Evolutionary conservation across 2,329 filamentous ascomycete species (phyloP).

Genomic region (Massarina eburnea): DNA sequence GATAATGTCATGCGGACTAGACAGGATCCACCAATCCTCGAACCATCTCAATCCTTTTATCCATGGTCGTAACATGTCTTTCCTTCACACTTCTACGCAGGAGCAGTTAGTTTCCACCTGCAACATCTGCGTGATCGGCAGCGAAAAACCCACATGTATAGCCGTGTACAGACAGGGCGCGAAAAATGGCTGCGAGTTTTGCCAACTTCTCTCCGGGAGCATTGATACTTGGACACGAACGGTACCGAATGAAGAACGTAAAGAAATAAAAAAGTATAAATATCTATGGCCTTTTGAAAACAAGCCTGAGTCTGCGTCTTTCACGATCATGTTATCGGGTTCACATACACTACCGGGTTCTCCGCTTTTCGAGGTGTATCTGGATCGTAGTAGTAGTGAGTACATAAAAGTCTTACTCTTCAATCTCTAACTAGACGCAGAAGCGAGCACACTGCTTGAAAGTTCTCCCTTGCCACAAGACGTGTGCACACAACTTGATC

Average conservation of each 20-base stretch:
- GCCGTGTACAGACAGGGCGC: neutral
- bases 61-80: neutral
- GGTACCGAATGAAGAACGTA: neutral
- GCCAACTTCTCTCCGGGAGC: neutral
- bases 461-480: neutral
- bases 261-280: neutral
- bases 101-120: neutral
- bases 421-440: neutral
- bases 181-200: neutral
- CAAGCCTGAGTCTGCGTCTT: too few species aligned
- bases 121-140: neutral
- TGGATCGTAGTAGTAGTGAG: neutral
- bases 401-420: neutral
- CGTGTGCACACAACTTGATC: neutral
- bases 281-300: neutral
- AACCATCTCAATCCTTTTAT: neutral
- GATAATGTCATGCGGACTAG: too few species aligned
- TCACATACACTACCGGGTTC: neutral
- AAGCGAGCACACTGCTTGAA: neutral
- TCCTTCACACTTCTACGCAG: neutral
- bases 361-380: neutral
- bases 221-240: neutral
- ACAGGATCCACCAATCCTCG: neutral
- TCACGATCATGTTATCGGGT: neutral
- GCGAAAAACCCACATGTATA: neutral